Evolutionary conservation across 305 asterid genomes (phyloP), one percentile per base, ranked within the genome.

Genomic region (Solanum hybrid): DNA sequence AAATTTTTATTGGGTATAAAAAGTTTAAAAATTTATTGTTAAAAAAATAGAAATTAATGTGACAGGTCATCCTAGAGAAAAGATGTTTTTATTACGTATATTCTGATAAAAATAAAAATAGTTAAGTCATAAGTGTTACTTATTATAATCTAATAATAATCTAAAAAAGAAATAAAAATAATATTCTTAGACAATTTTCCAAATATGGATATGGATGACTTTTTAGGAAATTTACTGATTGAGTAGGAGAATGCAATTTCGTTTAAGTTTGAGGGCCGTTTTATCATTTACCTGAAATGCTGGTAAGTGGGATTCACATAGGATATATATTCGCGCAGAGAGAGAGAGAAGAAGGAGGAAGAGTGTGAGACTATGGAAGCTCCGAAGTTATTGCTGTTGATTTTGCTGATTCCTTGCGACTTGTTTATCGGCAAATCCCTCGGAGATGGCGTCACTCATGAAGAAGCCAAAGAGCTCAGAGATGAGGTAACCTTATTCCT

Each of bases 401-500:
- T 94, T 3, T 83, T 92, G 34, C 91, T 96, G 31, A 89, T 94
- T 3, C 77, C 89, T 89, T 92, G 93, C 13, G 93, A 90, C 88
- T 76, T 82, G 89, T 95, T 95, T 73, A 36, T 96, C 6, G 89
- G 90, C 92, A 89, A 80, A 89, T 82, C 92, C 89, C 87, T 91
- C 32, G 94, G 98, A 1, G 99, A 96, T 86, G 97, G 97, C 91
- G 99, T 97, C 89, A 94, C 96, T 88, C 91, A 93, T 82, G 93
- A 95, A 75, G 98, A 96, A 91, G 97, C 99, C 73, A 93, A 87
- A 91, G 92, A 93, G 89, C 99, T 96, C 93, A 94, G 99, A 93
- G 97, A 96, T 89, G 99, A 97, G 98, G 99, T 97, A 39, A 81
- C 20, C 27, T 39, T 82, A 27, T 41, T 29, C 79, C 22, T 32